These are phyloP conservation scores for Neolentinus lepideus DNA, from an alignment of 1,284 basidiomycete species.

Conservation along the genomic window DNA sequence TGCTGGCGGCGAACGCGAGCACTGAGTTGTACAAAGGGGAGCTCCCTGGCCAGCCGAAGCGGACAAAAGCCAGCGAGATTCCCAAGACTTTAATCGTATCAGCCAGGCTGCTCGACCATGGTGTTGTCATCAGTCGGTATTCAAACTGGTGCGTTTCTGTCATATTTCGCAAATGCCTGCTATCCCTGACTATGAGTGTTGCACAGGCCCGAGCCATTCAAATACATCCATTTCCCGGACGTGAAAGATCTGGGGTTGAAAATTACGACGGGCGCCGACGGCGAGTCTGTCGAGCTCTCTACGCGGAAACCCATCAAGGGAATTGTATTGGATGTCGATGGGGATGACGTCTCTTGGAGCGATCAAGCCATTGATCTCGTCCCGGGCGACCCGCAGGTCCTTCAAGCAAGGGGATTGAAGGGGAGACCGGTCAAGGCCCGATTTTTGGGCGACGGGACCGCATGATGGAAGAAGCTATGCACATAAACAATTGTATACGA, in stretches of 20 bases:
- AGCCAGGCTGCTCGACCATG: slow-evolving; percentile 54
- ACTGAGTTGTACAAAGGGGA: slow-evolving; percentile 72
- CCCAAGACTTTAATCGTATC: slow-evolving; percentile 70
- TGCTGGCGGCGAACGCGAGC: slow-evolving; percentile 67
- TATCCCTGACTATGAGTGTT: neutral
- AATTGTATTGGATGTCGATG: slow-evolving; percentile 72
- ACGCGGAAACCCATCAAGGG: slow-evolving; percentile 76
- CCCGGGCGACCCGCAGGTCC: slow-evolving; percentile 71
- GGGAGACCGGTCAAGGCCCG: slow-evolving; percentile 58
- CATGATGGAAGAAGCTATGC: slow-evolving; percentile 28
- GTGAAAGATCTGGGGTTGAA: slow-evolving; percentile 49
- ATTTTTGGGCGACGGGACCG: slow-evolving; percentile 69
- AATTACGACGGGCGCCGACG: slow-evolving; percentile 42
- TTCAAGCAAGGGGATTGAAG: slow-evolving; percentile 58
- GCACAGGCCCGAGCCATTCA: slow-evolving; percentile 86
- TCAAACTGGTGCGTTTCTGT: slow-evolving; percentile 60
- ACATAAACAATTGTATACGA: no score
- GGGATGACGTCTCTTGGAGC: slow-evolving; percentile 65
- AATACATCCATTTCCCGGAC: slow-evolving; percentile 78
- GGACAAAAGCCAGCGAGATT: slow-evolving; percentile 59
- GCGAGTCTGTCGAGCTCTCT: slow-evolving; percentile 56
- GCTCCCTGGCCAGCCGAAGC: slow-evolving; percentile 62
- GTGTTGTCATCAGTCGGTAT: slow-evolving; percentile 65
- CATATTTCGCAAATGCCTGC: neutral
- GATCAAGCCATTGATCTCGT: slow-evolving; percentile 87